Evolutionary conservation across 2,329 filamentous ascomycete species (phyloP).

Genomic region (Aspergillus sp.): DNA sequence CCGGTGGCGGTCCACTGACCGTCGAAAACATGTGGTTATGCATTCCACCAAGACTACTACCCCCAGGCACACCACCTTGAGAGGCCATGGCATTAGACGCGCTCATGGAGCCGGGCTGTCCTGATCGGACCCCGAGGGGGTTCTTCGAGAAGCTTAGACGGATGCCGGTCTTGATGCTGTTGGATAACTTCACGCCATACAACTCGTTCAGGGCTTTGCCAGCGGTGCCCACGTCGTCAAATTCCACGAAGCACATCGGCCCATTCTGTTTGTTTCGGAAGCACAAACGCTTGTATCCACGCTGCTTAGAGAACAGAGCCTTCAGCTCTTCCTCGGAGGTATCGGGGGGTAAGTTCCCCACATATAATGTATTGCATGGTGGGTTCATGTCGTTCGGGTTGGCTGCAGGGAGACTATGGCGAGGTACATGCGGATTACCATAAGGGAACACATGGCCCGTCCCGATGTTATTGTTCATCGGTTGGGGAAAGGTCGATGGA

Average conservation of each 20-base stretch:
- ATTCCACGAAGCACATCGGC: slow-evolving; percentile 98
- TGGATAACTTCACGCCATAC: slow-evolving; percentile 83
- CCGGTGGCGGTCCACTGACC: slow-evolving; percentile 77
- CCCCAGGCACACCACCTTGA: slow-evolving; percentile 57
- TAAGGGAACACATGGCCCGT: slow-evolving; percentile 58
- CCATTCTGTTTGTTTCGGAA: slow-evolving; percentile 94
- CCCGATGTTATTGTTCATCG: slow-evolving; percentile 51
- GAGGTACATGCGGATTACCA: slow-evolving; percentile 58
- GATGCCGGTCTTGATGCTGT: slow-evolving; percentile 92
- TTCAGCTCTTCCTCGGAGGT: slow-evolving; percentile 96
- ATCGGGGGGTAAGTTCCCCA: slow-evolving; percentile 91
- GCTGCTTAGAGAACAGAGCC: slow-evolving; percentile 85
- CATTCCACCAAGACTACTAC: slow-evolving; percentile 57
- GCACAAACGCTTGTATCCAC: slow-evolving; percentile 92
- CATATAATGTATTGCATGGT: slow-evolving; percentile 96
- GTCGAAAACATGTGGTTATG: slow-evolving; percentile 66
- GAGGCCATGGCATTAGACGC: slow-evolving; percentile 54
- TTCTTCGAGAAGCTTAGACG: slow-evolving; percentile 97
- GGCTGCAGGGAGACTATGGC: slow-evolving; percentile 76
- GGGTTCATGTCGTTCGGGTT: slow-evolving; percentile 97
- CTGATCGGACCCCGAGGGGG: slow-evolving; percentile 84
- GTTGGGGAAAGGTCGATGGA: slow-evolving; percentile 60
- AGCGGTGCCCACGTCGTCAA: slow-evolving; percentile 88
- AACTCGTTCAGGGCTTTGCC: slow-evolving; percentile 88
- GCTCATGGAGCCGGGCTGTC: slow-evolving; percentile 61